Percentiles rank a stretch among this genome's conserved stretches.
Conservation (phyloP, 805 yeast species). For the Blastobotrys chiropterorum region DNA sequence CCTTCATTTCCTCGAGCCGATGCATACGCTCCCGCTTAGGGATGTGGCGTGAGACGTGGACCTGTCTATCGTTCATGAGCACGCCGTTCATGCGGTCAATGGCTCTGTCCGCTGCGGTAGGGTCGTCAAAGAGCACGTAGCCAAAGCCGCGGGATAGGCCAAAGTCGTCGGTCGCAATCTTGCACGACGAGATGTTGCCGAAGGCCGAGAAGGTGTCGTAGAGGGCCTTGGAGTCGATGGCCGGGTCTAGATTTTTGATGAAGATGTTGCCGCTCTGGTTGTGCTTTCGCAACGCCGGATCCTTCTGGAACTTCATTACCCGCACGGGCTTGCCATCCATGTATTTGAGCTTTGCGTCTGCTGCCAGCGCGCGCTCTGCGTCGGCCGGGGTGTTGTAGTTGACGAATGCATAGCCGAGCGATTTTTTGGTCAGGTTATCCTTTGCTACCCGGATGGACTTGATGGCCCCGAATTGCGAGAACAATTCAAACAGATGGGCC, state of each 20-base stretch:
- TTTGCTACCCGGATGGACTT: constrained; percentile 86
- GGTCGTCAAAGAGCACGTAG: constrained; percentile 55
- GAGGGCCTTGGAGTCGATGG: constrained; percentile 46
- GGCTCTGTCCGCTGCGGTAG: constrained; percentile 57
- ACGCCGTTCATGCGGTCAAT: constrained; percentile 48
- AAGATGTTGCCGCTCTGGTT: constrained; percentile 56
- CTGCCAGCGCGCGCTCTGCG: constrained; percentile 70
- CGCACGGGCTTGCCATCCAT: constrained; percentile 83
- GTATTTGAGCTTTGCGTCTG: constrained; percentile 71
- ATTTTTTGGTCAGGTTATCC: constrained; percentile 81
- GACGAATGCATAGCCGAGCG: constrained; percentile 89
- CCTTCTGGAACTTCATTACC: constrained; percentile 93
- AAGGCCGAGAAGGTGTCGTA: constrained; percentile 47
- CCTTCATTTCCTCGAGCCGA: constrained; percentile 39
- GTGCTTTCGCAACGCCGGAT: constrained; percentile 75
- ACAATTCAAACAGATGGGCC: constrained; percentile 52
- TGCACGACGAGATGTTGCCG: constrained; percentile 45
- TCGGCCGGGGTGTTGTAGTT: constrained; percentile 71
- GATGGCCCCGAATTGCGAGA: constrained; percentile 72
- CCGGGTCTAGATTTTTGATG: constrained; percentile 50
- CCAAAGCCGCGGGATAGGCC: constrained; percentile 52
- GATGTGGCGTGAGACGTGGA: constrained; percentile 56
- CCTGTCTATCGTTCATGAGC: constrained; percentile 28
- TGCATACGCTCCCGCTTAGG: constrained; percentile 55
- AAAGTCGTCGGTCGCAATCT: constrained; percentile 42